phyloP scores from a whole-genome alignment of 2,329 filamentous ascomycete genomes.

The Amylocarpus encephaloides region DNA sequence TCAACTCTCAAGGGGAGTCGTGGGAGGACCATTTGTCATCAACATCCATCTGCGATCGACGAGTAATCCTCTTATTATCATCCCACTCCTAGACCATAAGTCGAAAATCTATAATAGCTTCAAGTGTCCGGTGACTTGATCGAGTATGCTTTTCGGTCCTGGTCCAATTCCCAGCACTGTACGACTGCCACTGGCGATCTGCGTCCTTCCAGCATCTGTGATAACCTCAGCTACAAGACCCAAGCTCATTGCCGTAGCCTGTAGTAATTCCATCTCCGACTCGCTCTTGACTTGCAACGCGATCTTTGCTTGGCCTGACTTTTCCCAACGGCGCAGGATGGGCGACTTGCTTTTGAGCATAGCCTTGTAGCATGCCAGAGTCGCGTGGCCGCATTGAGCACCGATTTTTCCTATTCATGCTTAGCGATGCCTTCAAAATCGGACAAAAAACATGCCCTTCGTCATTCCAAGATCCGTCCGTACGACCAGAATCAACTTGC shows the following conservation, averaged over 20 bases:
- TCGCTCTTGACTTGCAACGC: constrained; percentile 84
- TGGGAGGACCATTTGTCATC: no score
- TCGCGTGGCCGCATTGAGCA: constrained; percentile 92
- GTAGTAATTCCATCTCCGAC: constrained; percentile 68
- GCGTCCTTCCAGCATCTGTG: constrained; percentile 90
- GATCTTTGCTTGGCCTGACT: constrained; percentile 82
- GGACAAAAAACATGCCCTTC: constrained; percentile 41
- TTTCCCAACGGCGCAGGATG: constrained; percentile 80
- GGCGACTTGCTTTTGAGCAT: constrained; percentile 54
- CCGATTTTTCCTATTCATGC: constrained; percentile 76
- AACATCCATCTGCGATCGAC: not conserved
- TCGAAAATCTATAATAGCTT: constrained; percentile 60
- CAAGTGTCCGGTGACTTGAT: constrained; percentile 76
- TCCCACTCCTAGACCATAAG: not conserved
- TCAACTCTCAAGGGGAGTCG: no score
- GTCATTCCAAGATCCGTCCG: constrained; percentile 95
- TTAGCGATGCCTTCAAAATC: not conserved
- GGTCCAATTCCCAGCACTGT: constrained; percentile 83
- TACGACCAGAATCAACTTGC: constrained; percentile 89
- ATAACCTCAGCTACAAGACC: constrained; percentile 87
- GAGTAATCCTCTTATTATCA: no score
- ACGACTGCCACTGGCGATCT: constrained; percentile 88
- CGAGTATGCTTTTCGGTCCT: constrained; percentile 79
- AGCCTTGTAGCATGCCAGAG: constrained; percentile 91
- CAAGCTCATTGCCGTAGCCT: constrained; percentile 73